phyloP scores from a whole-genome alignment of 2,329 filamentous ascomycete species.

The Alternaria viburni region DNA sequence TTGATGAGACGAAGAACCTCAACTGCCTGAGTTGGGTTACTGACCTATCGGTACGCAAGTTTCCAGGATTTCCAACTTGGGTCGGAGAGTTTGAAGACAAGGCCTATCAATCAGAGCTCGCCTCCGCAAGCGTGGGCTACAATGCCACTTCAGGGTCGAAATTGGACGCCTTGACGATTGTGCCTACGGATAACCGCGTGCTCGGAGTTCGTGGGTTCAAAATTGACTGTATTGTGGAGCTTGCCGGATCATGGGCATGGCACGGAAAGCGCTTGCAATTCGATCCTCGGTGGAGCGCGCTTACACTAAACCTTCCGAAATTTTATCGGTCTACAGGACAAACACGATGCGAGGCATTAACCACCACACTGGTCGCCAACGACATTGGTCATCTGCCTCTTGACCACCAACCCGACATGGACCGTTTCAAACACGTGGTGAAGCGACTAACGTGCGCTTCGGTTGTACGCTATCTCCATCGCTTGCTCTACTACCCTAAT shows the following conservation, averaged over 20 bases:
- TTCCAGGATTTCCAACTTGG: not conserved
- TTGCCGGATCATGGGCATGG: not conserved
- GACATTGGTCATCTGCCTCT: not conserved
- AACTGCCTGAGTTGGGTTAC: conserved; percentile 2
- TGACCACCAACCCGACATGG: not conserved
- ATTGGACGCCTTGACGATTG: not conserved
- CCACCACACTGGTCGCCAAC: not conserved
- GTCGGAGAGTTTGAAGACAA: conserved; percentile 2
- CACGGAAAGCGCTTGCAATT: not conserved
- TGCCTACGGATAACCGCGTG: not conserved
- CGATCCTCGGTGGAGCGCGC: not conserved
- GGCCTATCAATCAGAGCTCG: not conserved
- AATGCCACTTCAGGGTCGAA: not conserved
- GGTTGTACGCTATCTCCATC: not conserved
- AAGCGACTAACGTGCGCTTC: not conserved
- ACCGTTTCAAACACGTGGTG: not conserved
- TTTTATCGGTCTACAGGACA: not conserved
- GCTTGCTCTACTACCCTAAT: not conserved
- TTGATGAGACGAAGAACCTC: not conserved
- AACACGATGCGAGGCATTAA: not conserved
- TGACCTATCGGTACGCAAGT: not conserved
- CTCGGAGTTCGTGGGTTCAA: not conserved
- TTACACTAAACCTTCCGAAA: not conserved
- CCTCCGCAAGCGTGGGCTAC: not conserved
- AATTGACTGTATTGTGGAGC: not conserved